Percentiles rank a stretch among this genome's conserved stretches.
Conservation (phyloP, 164 flowering plant genomes). For the Kalanchoe fedtschenkoi region DNA sequence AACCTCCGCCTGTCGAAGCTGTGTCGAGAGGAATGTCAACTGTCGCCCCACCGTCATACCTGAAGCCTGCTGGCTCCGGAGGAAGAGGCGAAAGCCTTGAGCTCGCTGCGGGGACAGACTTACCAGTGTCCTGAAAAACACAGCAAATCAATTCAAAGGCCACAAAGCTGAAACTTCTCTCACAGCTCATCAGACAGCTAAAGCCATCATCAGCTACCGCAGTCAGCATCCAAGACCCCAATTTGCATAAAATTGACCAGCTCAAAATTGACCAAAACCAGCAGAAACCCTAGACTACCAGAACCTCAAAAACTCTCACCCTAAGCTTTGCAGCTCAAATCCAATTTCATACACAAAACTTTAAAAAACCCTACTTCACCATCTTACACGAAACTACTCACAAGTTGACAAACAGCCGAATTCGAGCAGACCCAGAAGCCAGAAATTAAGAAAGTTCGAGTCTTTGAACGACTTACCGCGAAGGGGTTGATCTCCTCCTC, state of each 20-base stretch:
- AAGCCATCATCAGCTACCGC: no score
- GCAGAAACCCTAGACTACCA: no score
- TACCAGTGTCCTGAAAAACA: conserved; percentile 40
- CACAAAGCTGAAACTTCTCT: background rate
- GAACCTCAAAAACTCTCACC: no score
- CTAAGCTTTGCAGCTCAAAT: no score
- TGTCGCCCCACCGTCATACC: conserved; percentile 56
- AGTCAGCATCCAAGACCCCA: conserved; percentile 1
- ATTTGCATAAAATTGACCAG: conserved; percentile 5
- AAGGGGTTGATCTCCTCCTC: conserved; percentile 9
- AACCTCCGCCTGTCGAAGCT: conserved; percentile 21
- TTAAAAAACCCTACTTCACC: no score
- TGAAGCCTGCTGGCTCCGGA: conserved; percentile 65
- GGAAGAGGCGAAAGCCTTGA: conserved; percentile 91
- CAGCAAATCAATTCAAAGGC: background rate
- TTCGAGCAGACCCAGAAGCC: background rate
- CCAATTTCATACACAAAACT: no score
- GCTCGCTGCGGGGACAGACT: conserved; percentile 54
- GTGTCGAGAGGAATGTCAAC: conserved; percentile 81
- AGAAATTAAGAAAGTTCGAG: background rate
- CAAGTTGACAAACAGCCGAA: background rate
- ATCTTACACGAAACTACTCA: conserved; percentile 13
- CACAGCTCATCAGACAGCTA: conserved; percentile 9
- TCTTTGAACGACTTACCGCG: background rate
- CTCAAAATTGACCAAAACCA: no score